Base-by-base conservation (phyloP, 306 rosid species). In the Sophora flavescens region DNA sequence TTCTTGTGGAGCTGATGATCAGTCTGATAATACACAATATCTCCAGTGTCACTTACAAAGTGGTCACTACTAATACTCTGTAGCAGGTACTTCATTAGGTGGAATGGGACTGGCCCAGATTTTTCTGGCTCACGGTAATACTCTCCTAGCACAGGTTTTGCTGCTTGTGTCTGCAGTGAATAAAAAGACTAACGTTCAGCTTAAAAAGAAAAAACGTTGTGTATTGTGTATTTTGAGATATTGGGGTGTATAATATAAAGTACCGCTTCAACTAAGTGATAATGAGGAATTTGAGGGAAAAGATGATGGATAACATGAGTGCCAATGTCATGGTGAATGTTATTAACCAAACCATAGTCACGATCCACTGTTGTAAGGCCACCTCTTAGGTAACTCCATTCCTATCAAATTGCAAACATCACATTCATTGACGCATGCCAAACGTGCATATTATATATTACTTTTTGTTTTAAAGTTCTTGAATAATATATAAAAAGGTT, bases 241-340 rank as follows among this genome's bases (percentile, higher is more conserved):
- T 18, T n/a, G 10, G 45, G 56, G 32, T 12, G 9, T 28, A 35
- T 17, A 13, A 8, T 12, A 30, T 36, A 30, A 50, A 1, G n/a
- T 85, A 91, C 97, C 52, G 97, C 97, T 91, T 91, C 92, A 0
- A 86, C 80, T 3, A 91, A 82, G 65, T 91, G 89, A 32, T 91
- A 91, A 76, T 91, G 97, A 30, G 97, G 97, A 73, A 91, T 91
- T 60, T 91, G 97, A 45, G 97, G 97, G 76, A 91, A 91, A 72
- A 91, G 91, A 81, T 91, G 97, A 59, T 91, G 97, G 15, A 91
- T 81, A n/a, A 89, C 93, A 69, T 91, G 97, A 32, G 97, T 91
- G 70, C 97, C 97, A 47, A 91, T 91, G 60, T 91, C 92, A 72
- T 91, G 97, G 81, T 91, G 97, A 48, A 91, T 81, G 71, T 72